Percentiles rank a stretch among this genome's conserved stretches.
These are phyloP conservation scores for Mycena galopus DNA, from an alignment of 768 basidiomycete species.

Conservation along the genomic window DNA sequence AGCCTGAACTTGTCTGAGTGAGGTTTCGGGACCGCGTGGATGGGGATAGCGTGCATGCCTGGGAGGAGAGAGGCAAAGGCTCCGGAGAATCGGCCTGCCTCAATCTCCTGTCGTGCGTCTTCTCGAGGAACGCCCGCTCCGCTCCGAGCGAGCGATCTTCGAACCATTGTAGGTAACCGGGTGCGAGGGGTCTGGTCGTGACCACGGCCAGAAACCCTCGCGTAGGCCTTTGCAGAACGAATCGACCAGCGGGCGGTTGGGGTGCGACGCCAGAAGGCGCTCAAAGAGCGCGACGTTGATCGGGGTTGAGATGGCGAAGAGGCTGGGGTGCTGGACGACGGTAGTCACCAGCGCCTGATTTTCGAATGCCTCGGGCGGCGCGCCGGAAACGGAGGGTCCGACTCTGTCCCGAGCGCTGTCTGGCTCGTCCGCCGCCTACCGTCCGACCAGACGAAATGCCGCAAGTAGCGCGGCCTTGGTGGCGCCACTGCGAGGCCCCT, in stretches of 20 bases:
- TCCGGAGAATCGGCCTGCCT: constrained; percentile 27
- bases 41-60: too few relatives aligned
- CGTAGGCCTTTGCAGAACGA: constrained; percentile 44
- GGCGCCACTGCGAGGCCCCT: not conserved
- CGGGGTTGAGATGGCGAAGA: constrained; percentile 41
- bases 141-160: not conserved
- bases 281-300: constrained; percentile 50
- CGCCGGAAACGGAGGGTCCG: not conserved
- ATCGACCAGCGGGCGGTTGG: constrained; percentile 49
- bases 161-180: constrained; percentile 37
- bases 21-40: constrained; percentile 51
- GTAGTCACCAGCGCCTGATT: not conserved
- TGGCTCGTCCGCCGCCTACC: not conserved
- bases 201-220: constrained; percentile 58
- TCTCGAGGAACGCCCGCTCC: constrained; percentile 33
- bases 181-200: constrained; percentile 26
- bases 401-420: not conserved
- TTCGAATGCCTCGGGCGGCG: constrained; percentile 26
- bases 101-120: constrained; percentile 40
- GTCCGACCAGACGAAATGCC: constrained; percentile 1
- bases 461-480: too few relatives aligned
- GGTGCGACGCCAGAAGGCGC: constrained; percentile 43
- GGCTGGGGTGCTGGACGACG: too few relatives aligned
- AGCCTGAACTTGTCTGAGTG: constrained; percentile 47
- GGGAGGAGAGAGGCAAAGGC: constrained; percentile 42